phyloP scores from a whole-genome alignment of 2,329 filamentous ascomycete species.

The Trichoderma semiorbis region DNA sequence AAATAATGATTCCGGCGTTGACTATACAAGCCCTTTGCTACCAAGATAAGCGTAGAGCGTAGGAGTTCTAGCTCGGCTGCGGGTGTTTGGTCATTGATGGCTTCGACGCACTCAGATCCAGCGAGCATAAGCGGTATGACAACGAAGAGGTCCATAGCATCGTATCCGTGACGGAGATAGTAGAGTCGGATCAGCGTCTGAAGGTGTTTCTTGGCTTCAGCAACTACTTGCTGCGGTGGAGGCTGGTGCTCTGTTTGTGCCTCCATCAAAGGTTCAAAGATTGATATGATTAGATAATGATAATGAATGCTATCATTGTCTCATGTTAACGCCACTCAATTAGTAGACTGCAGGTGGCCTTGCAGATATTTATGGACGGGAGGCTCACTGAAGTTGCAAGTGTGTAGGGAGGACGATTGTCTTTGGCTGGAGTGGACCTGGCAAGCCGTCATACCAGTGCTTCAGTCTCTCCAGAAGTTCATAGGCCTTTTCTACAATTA shows the following conservation, averaged over 20 bases:
- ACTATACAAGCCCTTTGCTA: slow-evolving; percentile 32
- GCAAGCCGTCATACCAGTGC: background rate
- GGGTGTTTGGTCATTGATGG: background rate
- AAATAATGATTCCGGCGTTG: slow-evolving; percentile 36
- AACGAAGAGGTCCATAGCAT: slow-evolving; percentile 21
- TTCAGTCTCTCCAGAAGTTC: background rate
- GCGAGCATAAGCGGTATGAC: slow-evolving; percentile 31
- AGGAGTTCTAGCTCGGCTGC: background rate
- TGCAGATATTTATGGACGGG: background rate
- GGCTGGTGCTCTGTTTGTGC: background rate
- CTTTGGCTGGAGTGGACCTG: background rate
- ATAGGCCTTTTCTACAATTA: background rate
- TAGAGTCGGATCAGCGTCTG: slow-evolving; percentile 24
- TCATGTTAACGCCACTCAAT: background rate
- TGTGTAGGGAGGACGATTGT: background rate
- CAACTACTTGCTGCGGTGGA: background rate
- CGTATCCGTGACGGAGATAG: slow-evolving; percentile 26
- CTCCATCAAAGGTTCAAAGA: background rate
- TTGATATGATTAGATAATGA: background rate
- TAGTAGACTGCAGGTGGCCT: background rate
- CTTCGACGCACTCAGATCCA: slow-evolving; percentile 18
- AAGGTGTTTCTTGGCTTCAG: background rate
- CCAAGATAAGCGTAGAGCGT: slow-evolving; percentile 24
- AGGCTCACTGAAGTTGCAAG: background rate
- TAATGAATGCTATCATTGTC: background rate